phyloP scores from a whole-genome alignment of 202 grass and related monocot genomes.

The Digitaria exilis region DNA sequence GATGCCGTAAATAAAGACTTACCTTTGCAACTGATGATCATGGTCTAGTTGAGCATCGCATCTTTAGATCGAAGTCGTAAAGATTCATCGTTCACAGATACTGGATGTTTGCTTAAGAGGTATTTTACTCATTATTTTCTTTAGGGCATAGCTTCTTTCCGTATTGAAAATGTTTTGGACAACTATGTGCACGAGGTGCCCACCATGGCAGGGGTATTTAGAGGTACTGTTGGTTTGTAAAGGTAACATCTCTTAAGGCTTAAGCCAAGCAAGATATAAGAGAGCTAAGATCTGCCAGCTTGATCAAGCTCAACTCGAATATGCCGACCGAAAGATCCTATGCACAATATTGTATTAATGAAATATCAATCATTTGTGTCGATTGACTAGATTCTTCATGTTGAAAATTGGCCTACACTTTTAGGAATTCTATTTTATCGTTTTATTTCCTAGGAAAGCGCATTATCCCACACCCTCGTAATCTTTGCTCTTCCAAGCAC shows the following conservation, averaged over 20 bases:
- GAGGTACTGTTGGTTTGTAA: background rate
- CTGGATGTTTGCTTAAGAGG: background rate
- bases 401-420: background rate
- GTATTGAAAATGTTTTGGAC: slow-evolving; percentile 1
- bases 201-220: slow-evolving; percentile 20
- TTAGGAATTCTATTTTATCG: background rate
- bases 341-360: background rate
- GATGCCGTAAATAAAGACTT: slow-evolving; percentile 1
- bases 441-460: background rate
- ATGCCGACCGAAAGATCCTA: background rate
- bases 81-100: slow-evolving; percentile 4
- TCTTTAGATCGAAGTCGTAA: slow-evolving; percentile 1
- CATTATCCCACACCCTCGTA: background rate
- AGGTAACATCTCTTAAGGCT: slow-evolving; percentile 42
- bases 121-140: background rate
- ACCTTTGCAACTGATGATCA: slow-evolving; percentile 13
- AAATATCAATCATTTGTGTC: background rate
- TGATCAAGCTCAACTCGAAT: background rate
- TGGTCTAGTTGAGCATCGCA: background rate
- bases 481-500: no score
- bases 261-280: slow-evolving; percentile 30
- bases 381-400: background rate
- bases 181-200: slow-evolving; percentile 37
- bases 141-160: background rate
- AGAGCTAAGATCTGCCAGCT: slow-evolving; percentile 18